Evolutionary conservation across 345 rosid species (phyloP), one percentile per base, ranked within the genome.

Genomic region (Clausena lansium): DNA sequence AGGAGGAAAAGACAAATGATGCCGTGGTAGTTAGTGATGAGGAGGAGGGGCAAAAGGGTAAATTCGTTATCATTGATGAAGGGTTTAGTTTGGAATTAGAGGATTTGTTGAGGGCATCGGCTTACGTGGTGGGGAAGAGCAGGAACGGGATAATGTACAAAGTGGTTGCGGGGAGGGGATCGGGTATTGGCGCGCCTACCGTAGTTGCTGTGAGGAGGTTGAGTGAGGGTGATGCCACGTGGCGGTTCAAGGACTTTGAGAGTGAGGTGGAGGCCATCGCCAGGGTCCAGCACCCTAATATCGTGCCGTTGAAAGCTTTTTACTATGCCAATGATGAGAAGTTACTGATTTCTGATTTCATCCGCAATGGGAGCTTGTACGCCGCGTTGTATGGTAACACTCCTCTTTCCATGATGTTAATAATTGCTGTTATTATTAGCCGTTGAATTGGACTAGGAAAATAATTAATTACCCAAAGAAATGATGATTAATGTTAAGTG

Each of bases 41-140:
- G 24, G 80, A 67, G 33, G 91, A 85, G 74, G 94, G 83, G 78
- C 90, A 91, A 50, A 84, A 81, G 15, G 94, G 95, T 83, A 92
- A 89, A 83, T 90, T 90, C 72, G 79, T 83, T 19, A 91, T 89
- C 71, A 64, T 94, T 0, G 99, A 94, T 39, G 98, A 92, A 70
- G 97, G 95, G 61, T 94, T 96, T 71, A 81, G 82, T 83, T 70
- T 96, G 73, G 98, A 94, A 55, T 81, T 96, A 2, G 98, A 96
- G 84, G 98, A 92, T 81, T 67, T 96, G 86, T 73, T 96, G 78
- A 92, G 99, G 87, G 97, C 98, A 4, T 94, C 99, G 0, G 99
- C 99, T 7, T 92, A 87, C 78, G 99, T 96, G 54, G 91, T 91
- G 32, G 99, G 98, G 39, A 96, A 96, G 78, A 86, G 97, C 65